A percentile compares a stretch with the other conserved stretches of the same genome.
Evolutionary conservation across 176 grass and related monocot genomes (phyloP).

Genomic region (Hordeum marinum): DNA sequence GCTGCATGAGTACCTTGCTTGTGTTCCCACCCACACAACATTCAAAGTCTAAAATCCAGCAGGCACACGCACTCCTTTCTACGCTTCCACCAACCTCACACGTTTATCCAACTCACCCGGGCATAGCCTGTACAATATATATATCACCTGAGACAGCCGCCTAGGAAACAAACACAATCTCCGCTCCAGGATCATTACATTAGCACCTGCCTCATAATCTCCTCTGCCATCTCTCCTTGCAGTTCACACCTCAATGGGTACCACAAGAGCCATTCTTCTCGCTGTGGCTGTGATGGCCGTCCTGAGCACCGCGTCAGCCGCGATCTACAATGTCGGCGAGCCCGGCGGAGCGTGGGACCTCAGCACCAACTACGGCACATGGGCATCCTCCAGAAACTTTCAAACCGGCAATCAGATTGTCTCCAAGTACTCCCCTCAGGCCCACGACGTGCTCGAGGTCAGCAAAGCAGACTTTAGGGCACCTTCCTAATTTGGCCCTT

Average conservation of each 20-base stretch:
- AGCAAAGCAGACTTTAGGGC: constrained; percentile 26
- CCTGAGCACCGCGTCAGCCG: constrained; percentile 27
- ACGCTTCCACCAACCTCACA: no score
- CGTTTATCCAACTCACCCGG: no score
- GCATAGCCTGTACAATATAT: no score
- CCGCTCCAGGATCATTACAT: no score
- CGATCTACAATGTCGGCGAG: constrained; percentile 45
- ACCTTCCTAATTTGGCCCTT: no score
- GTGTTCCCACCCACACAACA: no score
- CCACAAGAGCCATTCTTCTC: neutral
- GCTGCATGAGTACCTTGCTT: no score
- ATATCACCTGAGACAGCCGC: no score
- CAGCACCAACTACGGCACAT: constrained; percentile 22
- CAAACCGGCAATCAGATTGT: constrained; percentile 24
- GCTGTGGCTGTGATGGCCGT: constrained; percentile 5
- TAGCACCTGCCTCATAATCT: neutral
- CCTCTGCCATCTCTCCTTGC: constrained; percentile 17
- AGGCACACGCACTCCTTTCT: no score
- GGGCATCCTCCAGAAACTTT: constrained; percentile 49
- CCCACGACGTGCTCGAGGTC: constrained; percentile 55
- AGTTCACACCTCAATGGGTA: neutral
- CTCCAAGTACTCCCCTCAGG: constrained; percentile 32
- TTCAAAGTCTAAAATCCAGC: no score
- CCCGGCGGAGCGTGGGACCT: constrained; percentile 40
- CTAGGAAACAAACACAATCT: no score